Conservation (phyloP, 306 rosid genomes). For the Datisca glomerata region DNA sequence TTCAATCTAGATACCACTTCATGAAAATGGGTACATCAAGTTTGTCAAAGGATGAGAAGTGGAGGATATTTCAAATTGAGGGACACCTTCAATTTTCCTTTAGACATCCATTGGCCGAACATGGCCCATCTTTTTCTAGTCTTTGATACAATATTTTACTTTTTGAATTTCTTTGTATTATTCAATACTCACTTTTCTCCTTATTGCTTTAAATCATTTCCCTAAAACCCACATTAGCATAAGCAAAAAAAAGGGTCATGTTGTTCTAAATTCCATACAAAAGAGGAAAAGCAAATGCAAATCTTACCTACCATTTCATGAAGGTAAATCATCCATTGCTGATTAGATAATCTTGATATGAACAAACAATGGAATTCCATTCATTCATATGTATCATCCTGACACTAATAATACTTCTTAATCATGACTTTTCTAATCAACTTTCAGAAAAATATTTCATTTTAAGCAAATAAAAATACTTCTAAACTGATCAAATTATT, state of each 20-base stretch:
- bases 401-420: too few relatives aligned
- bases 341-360: constrained; percentile 35
- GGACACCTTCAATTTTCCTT: constrained; percentile 36
- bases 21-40: constrained; percentile 29
- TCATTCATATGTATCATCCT: constrained; percentile 11
- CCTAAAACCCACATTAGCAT: constrained; percentile 45
- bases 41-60: constrained; percentile 24
- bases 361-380: constrained; percentile 22
- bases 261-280: constrained; percentile 27
- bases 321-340: constrained; percentile 14
- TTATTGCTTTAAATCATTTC: constrained; percentile 49
- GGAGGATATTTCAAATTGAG: constrained; percentile 17
- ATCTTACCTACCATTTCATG: constrained; percentile 16
- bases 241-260: constrained; percentile 22
- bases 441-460: too few relatives aligned
- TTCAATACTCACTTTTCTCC: constrained; percentile 27
- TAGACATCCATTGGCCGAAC: constrained; percentile 30
- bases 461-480: too few relatives aligned
- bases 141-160: constrained; percentile 29
- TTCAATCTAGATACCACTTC: constrained; percentile 28
- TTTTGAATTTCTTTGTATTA: constrained; percentile 35
- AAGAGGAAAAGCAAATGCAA: constrained; percentile 36
- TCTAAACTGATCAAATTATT: too few relatives aligned
- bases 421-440: too few relatives aligned
- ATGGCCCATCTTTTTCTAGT: constrained; percentile 36